Conservation (phyloP, 768 basidiomycete species). For the Infundibulicybe gibba region DNA sequence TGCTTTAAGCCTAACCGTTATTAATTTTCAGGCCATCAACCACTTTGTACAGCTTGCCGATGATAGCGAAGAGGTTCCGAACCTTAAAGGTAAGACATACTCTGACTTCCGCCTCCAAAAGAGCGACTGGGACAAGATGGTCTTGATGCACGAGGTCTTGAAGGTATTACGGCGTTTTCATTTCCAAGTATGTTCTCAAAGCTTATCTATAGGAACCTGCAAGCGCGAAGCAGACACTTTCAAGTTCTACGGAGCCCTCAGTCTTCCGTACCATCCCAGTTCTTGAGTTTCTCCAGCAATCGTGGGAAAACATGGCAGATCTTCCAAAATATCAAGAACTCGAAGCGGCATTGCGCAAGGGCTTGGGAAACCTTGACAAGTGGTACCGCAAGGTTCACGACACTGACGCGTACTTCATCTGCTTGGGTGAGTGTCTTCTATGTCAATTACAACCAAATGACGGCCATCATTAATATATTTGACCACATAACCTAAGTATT, state of each 20-base stretch:
- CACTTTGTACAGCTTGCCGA: constrained; percentile 11
- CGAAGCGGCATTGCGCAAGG: constrained; percentile 2
- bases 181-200: not conserved
- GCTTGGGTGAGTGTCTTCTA: constrained; percentile 7
- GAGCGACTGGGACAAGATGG: constrained; percentile 10
- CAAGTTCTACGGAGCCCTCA: constrained; percentile 6
- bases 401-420: constrained; percentile 11
- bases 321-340: constrained; percentile 7
- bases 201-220: constrained; percentile 9
- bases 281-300: constrained; percentile 11
- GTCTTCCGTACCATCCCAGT: constrained; percentile 12
- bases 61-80: constrained; percentile 10
- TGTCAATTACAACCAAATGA: not conserved
- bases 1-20: not conserved
- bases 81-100: constrained; percentile 9
- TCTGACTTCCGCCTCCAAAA: constrained; percentile 7
- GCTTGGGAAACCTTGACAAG: constrained; percentile 9
- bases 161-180: constrained; percentile 1
- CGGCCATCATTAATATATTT: not conserved
- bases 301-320: constrained; percentile 11
- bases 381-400: constrained; percentile 7
- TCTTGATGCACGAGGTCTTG: constrained; percentile 11
- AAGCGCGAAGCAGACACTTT: constrained; percentile 11
- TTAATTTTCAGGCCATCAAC: constrained; percentile 4
- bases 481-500: constrained; percentile 1